Evolutionary conservation across 495 filamentous ascomycete species (phyloP), one percentile per base, ranked within the genome.

Genomic region (Pyrenula aspistea): DNA sequence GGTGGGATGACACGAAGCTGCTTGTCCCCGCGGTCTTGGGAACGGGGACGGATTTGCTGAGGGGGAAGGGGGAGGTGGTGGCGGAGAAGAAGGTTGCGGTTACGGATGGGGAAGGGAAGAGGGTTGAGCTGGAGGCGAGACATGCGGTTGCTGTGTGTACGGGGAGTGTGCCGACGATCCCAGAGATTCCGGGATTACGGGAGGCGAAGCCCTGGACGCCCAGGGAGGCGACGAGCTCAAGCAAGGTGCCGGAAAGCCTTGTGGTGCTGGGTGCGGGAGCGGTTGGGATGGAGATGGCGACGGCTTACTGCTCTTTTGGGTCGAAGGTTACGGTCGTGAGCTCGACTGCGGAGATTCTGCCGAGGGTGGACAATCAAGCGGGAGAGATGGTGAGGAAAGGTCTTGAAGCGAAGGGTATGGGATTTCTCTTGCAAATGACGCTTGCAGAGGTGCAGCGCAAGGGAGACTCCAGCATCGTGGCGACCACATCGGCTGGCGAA

Each of bases 281-380:
- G 24, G 62, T 64, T 2, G 62, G 62, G 22, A 25, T 51, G 48
- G 62, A 64, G 51, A 64, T 64, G 62, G 60, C 62, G n/a, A 62
- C 62, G 22, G 48, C 53, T n/a, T 65, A 65, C 55, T n/a, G 50
- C 20, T 51, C 22, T 21, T 53, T 60, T 55, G 61, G 61, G 22
- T 20, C 58, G 15, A 62, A 63, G 50, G 61, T 65, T 4, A 65
- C 60, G 22, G 22, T 65, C n/a, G 55, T 65, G 25, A 51, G 49
- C 2, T 54, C 53, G 12, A 52, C 57, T 36, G 19, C 53, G 1
- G 61, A 62, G 47, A 63, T 65, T 22, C 51, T 65, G 10, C 58
- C 62, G 11, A 62, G 54, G 25, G n/a, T 60, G n/a, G 62, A 63
- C n/a, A 42, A 4, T 4, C 57, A 62, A 24, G 62, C 58, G 24